Evolutionary conservation across 2,329 filamentous ascomycete species (phyloP).

Genomic region (Claviceps spartinae): DNA sequence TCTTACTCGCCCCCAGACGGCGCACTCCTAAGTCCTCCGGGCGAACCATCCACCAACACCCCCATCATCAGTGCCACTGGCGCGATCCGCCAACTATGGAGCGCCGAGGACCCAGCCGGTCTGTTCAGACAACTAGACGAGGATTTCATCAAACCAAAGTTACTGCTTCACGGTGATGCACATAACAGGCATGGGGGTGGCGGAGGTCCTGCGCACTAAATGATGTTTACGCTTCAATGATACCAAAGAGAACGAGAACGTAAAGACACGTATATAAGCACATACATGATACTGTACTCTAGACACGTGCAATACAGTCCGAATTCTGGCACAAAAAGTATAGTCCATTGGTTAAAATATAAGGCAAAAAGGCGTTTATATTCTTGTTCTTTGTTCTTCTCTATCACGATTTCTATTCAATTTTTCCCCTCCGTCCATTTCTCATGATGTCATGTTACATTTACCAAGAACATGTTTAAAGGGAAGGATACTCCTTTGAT

Average conservation of each 20-base stretch:
- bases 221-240: not conserved
- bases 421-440: no score
- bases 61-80: constrained; percentile 54
- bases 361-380: no score
- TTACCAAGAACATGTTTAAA: no score
- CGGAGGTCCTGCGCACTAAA: constrained; percentile 8
- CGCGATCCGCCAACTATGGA: constrained; percentile 69
- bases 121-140: constrained; percentile 90
- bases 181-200: constrained; percentile 9
- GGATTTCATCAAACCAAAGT: constrained; percentile 84
- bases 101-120: constrained; percentile 75
- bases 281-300: not conserved
- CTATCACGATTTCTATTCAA: no score
- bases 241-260: not conserved
- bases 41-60: constrained; percentile 16
- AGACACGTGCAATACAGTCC: not conserved
- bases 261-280: no score
- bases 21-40: constrained; percentile 17
- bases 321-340: not conserved
- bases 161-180: constrained; percentile 61
- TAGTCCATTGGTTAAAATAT: not conserved
- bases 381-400: no score
- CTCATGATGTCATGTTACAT: no score
- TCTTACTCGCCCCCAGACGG: constrained; percentile 9
- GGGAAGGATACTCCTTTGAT: no score